Percentiles rank a stretch among this genome's conserved stretches.
These are phyloP conservation scores for Sclerotinia nivalis DNA, from an alignment of 2,329 filamentous ascomycete genomes.

Conservation along the genomic window DNA sequence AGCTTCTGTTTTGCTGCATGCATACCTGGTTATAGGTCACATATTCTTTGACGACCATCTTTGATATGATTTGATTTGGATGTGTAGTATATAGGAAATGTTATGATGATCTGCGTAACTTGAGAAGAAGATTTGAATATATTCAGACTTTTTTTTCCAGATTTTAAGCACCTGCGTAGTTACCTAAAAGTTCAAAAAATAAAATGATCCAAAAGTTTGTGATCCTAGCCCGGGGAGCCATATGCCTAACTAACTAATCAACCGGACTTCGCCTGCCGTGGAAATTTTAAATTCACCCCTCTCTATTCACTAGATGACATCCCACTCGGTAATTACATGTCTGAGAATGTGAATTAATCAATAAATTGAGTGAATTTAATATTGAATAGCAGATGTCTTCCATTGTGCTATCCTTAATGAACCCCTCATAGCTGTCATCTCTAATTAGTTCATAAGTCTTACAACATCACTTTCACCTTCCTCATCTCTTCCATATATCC, in stretches of 20 bases:
- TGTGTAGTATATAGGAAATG: neutral
- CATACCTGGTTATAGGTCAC: conserved; percentile 89
- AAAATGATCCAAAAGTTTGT: conserved; percentile 7
- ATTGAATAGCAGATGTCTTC: neutral
- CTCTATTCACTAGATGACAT: neutral
- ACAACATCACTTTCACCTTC: neutral
- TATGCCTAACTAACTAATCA: neutral
- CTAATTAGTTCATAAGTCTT: neutral
- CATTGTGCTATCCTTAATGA: neutral
- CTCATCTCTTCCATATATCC: neutral
- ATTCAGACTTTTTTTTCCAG: neutral
- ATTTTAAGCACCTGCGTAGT: neutral
- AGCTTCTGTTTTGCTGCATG: conserved; percentile 19
- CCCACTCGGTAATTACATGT: neutral
- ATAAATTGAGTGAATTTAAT: neutral
- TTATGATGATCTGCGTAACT: neutral
- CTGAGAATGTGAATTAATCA: neutral
- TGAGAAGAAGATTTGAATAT: conserved; percentile 7
- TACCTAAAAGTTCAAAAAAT: conserved; percentile 6
- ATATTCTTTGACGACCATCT: conserved; percentile 83
- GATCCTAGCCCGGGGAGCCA: conserved; percentile 2
- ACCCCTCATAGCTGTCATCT: neutral
- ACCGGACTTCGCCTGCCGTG: conserved; percentile 10
- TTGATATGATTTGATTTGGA: neutral
- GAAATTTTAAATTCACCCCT: neutral